These are phyloP conservation scores for Acanthochlamys bracteata DNA, from an alignment of 106 monocot genomes.

Conservation along the genomic window DNA sequence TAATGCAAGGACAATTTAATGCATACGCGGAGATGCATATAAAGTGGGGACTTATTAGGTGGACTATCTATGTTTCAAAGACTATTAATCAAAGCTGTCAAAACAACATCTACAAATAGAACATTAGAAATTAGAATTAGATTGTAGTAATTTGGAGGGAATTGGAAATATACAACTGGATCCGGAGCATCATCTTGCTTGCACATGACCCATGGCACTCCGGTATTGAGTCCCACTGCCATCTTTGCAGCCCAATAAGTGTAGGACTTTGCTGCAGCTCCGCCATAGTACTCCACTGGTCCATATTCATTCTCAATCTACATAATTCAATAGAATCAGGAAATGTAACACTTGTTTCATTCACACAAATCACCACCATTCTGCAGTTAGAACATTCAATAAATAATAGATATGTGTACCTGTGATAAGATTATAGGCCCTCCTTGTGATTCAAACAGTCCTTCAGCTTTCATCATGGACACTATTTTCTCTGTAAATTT, in stretches of 20 bases:
- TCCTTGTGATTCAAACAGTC: conserved; percentile 23
- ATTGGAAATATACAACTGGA: conserved; percentile 12
- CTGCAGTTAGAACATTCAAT: too few relatives aligned
- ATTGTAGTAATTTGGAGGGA: neutral
- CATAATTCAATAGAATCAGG: neutral
- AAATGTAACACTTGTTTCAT: neutral
- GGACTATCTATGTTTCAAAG: neutral
- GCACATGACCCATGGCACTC: conserved; percentile 20
- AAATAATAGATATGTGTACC: neutral
- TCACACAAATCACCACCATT: too few relatives aligned
- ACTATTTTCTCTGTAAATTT: conserved; percentile 27
- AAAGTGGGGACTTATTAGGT: neutral
- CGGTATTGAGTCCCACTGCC: conserved; percentile 12
- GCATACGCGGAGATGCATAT: neutral
- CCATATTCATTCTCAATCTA: conserved; percentile 18
- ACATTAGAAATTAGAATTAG: too few relatives aligned
- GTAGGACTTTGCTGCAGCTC: conserved; percentile 9
- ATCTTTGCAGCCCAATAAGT: conserved; percentile 11
- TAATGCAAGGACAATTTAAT: neutral
- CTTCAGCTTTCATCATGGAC: conserved; percentile 36
- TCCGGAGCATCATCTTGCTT: conserved; percentile 19
- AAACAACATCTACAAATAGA: neutral
- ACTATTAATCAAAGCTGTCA: neutral
- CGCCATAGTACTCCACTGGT: conserved; percentile 1
- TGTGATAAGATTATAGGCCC: conserved; percentile 14